phyloP scores from a whole-genome alignment of 1,284 basidiomycete species.

The Inonotus hispidus region DNA sequence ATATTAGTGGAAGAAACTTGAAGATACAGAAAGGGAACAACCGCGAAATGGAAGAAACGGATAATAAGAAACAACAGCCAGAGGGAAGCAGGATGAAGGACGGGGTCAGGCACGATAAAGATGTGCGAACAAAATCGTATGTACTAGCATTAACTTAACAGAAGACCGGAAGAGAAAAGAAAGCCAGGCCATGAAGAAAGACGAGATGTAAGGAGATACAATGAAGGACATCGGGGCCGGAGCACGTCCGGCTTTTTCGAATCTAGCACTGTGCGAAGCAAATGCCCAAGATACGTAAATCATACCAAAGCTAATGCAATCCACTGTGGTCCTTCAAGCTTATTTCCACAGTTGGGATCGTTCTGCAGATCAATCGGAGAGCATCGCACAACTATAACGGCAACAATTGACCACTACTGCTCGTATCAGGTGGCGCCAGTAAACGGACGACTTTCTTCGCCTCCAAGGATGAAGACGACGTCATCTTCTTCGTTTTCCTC shows the following conservation, averaged over 20 bases:
- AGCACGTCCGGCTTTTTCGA: neutral
- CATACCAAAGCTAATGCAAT: neutral
- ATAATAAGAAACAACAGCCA: neutral
- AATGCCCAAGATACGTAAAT: neutral
- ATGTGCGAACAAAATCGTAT: constrained; percentile 11
- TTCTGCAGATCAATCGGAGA: neutral
- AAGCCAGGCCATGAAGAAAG: neutral
- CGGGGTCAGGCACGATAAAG: neutral
- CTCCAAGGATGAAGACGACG: constrained; percentile 45
- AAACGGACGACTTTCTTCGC: constrained; percentile 30
- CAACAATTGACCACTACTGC: neutral
- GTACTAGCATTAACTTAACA: constrained; percentile 3
- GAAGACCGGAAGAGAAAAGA: neutral
- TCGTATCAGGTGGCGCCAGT: constrained; percentile 16
- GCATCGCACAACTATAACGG: neutral
- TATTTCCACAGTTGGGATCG: neutral
- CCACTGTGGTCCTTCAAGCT: too few species aligned
- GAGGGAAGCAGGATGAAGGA: neutral
- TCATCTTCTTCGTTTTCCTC: constrained; percentile 55
- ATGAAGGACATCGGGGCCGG: neutral
- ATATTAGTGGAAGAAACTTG: constrained; percentile 2
- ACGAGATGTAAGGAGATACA: neutral
- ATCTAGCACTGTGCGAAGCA: neutral
- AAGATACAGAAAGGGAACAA: constrained; percentile 2
- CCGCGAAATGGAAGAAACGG: neutral